These are phyloP conservation scores for Botrytis porri DNA, from an alignment of 2,329 filamentous ascomycete genomes.

Conservation along the genomic window DNA sequence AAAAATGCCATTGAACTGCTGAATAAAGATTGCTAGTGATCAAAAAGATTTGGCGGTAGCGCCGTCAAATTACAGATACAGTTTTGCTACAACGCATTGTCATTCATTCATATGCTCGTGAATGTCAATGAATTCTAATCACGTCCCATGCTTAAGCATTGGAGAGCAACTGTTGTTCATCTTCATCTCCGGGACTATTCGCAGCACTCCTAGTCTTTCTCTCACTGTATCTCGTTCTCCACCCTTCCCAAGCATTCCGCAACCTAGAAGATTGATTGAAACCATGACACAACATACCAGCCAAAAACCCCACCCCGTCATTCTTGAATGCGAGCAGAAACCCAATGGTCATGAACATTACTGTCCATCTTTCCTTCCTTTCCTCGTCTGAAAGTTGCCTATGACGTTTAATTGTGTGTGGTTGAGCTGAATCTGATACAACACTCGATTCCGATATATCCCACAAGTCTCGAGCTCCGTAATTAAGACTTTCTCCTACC, in stretches of 20 bases:
- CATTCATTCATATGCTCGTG: not conserved
- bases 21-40: not conserved
- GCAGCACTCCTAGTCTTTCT: slow-evolving; percentile 18
- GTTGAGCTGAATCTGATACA: slow-evolving; percentile 32
- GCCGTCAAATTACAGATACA: not conserved
- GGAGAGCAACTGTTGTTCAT: slow-evolving; percentile 20
- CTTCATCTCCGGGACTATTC: slow-evolving; percentile 19
- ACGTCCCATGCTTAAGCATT: not conserved
- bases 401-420: slow-evolving; percentile 42
- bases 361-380: slow-evolving; percentile 72
- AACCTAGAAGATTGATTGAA: slow-evolving; percentile 47
- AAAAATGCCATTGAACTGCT: not conserved
- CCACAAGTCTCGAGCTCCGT: slow-evolving; percentile 62
- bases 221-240: slow-evolving; percentile 15
- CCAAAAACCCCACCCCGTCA: slow-evolving; percentile 81
- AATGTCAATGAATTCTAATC: not conserved
- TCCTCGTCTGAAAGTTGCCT: slow-evolving; percentile 63
- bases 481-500: slow-evolving; percentile 79
- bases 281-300: slow-evolving; percentile 76
- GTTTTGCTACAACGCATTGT: not conserved
- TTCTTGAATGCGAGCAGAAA: slow-evolving; percentile 83
- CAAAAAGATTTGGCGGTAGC: not conserved
- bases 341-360: slow-evolving; percentile 87
- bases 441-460: slow-evolving; percentile 46
- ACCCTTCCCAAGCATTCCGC: slow-evolving; percentile 23